Conservation (phyloP, 2,329 filamentous ascomycete species). For the Chrysosphaeria jannelii region DNA sequence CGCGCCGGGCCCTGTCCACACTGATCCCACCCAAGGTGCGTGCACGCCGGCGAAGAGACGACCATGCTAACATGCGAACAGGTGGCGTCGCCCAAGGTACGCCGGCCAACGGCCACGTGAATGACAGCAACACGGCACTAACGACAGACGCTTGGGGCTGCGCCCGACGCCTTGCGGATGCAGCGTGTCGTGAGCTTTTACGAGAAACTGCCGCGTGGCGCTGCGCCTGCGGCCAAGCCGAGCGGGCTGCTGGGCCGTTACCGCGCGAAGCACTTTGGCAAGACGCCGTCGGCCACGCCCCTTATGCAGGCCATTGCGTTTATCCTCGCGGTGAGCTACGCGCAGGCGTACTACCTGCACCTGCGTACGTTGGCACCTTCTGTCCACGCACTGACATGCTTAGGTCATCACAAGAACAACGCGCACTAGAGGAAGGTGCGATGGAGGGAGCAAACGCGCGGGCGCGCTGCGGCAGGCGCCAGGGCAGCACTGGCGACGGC, state of each 20-base stretch:
- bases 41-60: constrained; percentile 1
- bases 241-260: constrained; percentile 69
- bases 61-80: constrained; percentile 9
- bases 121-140: constrained; percentile 1
- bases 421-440: too few relatives aligned
- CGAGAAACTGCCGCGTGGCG: constrained; percentile 83
- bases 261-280: constrained; percentile 70
- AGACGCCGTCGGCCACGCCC: constrained; percentile 64
- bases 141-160: constrained; percentile 63
- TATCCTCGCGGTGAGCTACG: constrained; percentile 62
- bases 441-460: too few relatives aligned
- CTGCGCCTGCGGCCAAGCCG: constrained; percentile 56
- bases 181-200: constrained; percentile 96
- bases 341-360: constrained; percentile 99
- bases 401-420: constrained; percentile 99
- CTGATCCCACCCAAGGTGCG: constrained; percentile 95
- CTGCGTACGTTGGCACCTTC: constrained; percentile 37
- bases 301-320: constrained; percentile 61
- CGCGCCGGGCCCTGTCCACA: constrained; percentile 79
- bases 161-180: constrained; percentile 91
- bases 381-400: not conserved
- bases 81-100: constrained; percentile 65
- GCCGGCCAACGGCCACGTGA: not conserved
- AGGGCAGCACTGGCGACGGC: too few relatives aligned
- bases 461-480: too few relatives aligned